phyloP scores from a whole-genome alignment of 139 green algal genomes.

The Diplosphaera chodatii region DNA sequence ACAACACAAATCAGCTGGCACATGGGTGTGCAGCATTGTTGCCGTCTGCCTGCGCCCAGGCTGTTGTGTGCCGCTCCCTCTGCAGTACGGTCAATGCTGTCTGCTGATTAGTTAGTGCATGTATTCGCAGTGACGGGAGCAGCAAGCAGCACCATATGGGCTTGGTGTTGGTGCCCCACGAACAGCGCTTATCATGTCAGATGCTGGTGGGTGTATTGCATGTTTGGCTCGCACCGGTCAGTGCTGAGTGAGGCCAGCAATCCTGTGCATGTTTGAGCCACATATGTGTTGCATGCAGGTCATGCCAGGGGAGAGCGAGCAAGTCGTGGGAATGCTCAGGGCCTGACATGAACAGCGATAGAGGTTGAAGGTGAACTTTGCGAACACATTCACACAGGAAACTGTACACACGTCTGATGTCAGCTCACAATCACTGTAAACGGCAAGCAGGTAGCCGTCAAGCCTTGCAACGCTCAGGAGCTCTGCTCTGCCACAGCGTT shows the following conservation, averaged over 20 bases:
- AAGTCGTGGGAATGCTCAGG: too few relatives aligned
- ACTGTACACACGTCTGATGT: too few relatives aligned
- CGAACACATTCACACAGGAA: too few relatives aligned
- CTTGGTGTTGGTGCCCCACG: conserved; percentile 15
- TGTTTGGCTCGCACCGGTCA: too few relatives aligned
- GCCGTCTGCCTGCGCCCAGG: neutral
- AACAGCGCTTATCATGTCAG: conserved; percentile 2
- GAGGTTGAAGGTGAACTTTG: too few relatives aligned
- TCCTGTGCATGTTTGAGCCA: too few relatives aligned
- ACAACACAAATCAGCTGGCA: conserved; percentile 17
- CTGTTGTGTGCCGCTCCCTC: neutral
- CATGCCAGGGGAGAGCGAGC: neutral
- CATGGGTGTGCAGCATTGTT: neutral
- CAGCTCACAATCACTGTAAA: too few relatives aligned
- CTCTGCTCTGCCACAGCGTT: conserved; percentile 1
- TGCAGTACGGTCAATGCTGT: too few relatives aligned
- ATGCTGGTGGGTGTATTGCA: conserved; percentile 1
- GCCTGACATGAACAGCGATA: too few relatives aligned
- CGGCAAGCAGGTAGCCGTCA: neutral
- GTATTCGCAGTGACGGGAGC: neutral
- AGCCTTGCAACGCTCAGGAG: neutral
- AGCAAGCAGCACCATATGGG: conserved; percentile 9
- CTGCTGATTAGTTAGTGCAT: neutral
- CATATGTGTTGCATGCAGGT: too few relatives aligned
- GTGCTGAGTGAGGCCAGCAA: too few relatives aligned